Conservation (phyloP, 2,329 filamentous ascomycete genomes). For the Sporothrix variecibatus region DNA sequence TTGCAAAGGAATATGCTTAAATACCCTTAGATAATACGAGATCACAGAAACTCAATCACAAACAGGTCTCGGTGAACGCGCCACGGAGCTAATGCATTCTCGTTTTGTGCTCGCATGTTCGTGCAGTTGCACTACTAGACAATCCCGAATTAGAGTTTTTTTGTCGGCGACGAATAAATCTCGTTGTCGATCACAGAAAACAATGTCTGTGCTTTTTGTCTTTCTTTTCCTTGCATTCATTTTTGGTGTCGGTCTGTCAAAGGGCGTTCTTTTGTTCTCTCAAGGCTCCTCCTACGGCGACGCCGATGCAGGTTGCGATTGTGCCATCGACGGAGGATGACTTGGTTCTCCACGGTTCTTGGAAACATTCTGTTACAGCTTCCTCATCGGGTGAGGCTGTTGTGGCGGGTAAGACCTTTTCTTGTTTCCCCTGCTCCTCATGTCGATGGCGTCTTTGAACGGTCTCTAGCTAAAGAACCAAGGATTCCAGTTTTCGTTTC, state of each 20-base stretch:
- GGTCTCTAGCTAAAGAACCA: neutral
- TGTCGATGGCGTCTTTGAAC: neutral
- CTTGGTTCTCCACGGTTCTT: neutral
- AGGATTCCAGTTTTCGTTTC: neutral
- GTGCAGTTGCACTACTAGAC: neutral
- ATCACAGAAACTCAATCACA: neutral
- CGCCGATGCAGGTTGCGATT: neutral
- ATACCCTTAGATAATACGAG: neutral
- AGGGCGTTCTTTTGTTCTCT: neutral
- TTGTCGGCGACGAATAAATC: neutral
- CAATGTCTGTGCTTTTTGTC: neutral
- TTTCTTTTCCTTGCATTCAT: too few relatives aligned
- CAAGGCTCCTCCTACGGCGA: neutral
- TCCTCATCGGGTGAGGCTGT: neutral
- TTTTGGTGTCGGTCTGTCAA: neutral
- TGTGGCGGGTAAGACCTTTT: neutral
- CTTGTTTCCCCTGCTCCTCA: too few relatives aligned
- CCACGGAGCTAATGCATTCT: neutral
- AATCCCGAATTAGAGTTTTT: neutral
- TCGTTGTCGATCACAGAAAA: neutral
- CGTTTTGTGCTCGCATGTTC: neutral
- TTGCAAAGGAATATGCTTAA: neutral
- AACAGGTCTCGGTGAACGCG: neutral
- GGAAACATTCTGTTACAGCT: neutral
- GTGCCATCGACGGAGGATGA: constrained; percentile 10